A percentile compares a stretch with the other conserved stretches of the same genome.
Conservation (phyloP, 306 rosid genomes). For the Biancaea sappan region DNA sequence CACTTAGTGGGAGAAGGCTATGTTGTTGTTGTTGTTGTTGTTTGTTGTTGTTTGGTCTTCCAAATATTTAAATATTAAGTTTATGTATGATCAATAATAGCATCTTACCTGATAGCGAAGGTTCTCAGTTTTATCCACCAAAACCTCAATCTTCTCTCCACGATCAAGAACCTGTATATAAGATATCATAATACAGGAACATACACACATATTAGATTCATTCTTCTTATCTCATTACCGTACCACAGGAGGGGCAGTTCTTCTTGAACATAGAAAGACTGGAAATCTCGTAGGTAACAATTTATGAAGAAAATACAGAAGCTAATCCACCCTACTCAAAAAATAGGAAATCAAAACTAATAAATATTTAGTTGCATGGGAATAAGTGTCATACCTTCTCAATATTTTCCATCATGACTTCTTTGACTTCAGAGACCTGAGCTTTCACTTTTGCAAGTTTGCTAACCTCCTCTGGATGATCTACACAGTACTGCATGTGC, state of each 20-base stretch:
- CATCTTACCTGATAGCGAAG: conserved; percentile 80
- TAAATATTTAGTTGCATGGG: not conserved
- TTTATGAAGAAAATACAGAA: not conserved
- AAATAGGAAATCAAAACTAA: not conserved
- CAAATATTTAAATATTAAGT: too few species aligned
- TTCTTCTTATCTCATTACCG: not conserved
- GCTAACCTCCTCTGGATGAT: conserved; percentile 26
- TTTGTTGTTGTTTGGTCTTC: too few species aligned
- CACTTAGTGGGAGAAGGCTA: too few species aligned
- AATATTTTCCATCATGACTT: conserved; percentile 75
- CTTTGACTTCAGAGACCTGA: conserved; percentile 74
- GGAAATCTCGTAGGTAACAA: not conserved
- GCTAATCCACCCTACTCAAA: not conserved
- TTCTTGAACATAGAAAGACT: not conserved
- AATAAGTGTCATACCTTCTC: conserved; percentile 47
- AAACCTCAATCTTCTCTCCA: conserved; percentile 88
- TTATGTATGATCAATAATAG: conserved; percentile 22
- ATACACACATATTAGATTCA: not conserved
- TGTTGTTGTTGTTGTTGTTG: too few species aligned
- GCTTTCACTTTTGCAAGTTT: conserved; percentile 38
- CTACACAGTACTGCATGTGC: conserved; percentile 22
- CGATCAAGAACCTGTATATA: conserved; percentile 83
- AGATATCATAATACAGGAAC: conserved; percentile 5
- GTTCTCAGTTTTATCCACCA: conserved; percentile 92
- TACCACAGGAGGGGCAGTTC: not conserved